A percentile compares a stretch with the other conserved stretches of the same genome.
Evolutionary conservation across 257 asterid genomes (phyloP).

Genomic region (Capsicum pubescens): DNA sequence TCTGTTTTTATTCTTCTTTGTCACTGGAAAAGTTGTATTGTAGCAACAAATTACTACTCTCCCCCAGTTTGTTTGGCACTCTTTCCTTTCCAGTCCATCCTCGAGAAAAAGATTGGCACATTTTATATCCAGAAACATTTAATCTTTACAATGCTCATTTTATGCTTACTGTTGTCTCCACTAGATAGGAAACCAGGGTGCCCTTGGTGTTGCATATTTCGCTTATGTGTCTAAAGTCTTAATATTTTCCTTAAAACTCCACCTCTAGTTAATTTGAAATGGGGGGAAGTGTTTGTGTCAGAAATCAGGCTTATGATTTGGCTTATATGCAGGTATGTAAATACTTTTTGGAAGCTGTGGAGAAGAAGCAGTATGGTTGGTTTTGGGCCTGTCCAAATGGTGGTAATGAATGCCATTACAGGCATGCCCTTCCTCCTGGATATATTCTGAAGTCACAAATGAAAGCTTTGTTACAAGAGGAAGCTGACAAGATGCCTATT

Average conservation of each 20-base stretch:
- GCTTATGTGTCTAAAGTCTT: neutral
- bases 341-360: slow-evolving; percentile 94
- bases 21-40: neutral
- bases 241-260: neutral
- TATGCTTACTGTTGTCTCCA: slow-evolving; percentile 16
- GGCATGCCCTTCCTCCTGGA: slow-evolving; percentile 99
- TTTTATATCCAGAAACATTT: neutral
- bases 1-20: neutral
- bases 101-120: neutral
- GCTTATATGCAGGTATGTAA: slow-evolving; percentile 71
- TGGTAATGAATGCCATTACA: slow-evolving; percentile 89
- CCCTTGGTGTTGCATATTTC: neutral
- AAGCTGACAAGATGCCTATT: slow-evolving; percentile 66
- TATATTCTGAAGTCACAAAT: slow-evolving; percentile 91
- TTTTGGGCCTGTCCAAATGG: slow-evolving; percentile 99
- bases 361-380: slow-evolving; percentile 98
- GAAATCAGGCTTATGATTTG: neutral
- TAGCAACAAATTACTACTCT: neutral
- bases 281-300: neutral
- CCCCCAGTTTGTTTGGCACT: neutral
- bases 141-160: neutral
- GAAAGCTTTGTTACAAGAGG: slow-evolving; percentile 96
- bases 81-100: neutral
- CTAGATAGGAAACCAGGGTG: neutral
- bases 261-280: neutral